Percentiles rank a stretch among this genome's conserved stretches.
These are phyloP conservation scores for Glycine tomentella DNA, from an alignment of 306 rosid species.

Conservation along the genomic window DNA sequence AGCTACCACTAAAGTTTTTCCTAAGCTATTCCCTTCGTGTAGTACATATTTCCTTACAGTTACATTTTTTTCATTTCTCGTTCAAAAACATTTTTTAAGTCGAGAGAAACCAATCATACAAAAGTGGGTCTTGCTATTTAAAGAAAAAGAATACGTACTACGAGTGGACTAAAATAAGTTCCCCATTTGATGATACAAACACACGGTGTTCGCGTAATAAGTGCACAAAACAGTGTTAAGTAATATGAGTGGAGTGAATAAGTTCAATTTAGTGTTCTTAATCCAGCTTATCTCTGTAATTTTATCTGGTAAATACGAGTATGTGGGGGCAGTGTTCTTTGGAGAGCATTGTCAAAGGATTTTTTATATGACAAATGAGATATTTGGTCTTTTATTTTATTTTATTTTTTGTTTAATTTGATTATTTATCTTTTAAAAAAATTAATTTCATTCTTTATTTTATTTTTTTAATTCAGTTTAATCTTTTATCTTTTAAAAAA, in stretches of 20 bases:
- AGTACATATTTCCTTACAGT: too few species aligned
- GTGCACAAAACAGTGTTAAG: neutral
- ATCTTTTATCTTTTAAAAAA: too few species aligned
- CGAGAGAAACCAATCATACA: neutral
- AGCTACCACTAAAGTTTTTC: too few species aligned
- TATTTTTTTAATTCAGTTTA: too few species aligned
- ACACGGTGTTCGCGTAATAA: constrained; percentile 1
- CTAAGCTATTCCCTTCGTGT: too few species aligned
- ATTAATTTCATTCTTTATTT: too few species aligned
- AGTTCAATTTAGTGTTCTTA: neutral
- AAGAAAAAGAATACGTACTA: neutral
- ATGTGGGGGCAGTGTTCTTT: neutral
- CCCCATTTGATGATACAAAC: neutral
- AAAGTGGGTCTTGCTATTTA: constrained; percentile 10
- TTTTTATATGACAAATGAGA: neutral
- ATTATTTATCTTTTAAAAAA: too few species aligned
- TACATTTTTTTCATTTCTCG: too few species aligned
- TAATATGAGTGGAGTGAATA: neutral
- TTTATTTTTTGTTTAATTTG: too few species aligned
- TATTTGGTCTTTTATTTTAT: too few species aligned
- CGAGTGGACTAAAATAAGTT: neutral
- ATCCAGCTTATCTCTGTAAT: neutral
- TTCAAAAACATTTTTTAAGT: too few species aligned
- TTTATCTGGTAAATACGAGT: neutral
- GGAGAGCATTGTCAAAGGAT: neutral